Base-by-base conservation (phyloP, 2,329 filamentous ascomycete species). In the Rosellinia necatrix region DNA sequence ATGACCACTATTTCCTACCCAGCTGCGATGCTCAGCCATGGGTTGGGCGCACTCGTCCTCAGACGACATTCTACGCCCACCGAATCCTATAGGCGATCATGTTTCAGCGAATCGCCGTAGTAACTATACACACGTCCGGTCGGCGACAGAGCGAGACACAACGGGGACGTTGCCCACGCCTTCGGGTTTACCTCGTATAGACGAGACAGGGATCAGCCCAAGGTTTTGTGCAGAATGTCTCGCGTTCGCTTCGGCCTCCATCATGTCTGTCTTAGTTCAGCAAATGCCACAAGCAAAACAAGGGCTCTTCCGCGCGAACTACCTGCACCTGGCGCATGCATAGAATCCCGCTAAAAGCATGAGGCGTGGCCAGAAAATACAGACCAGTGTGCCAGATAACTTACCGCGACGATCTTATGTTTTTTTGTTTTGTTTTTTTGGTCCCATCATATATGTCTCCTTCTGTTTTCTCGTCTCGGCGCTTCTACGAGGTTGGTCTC, bases 1-100 rank as follows among this genome's bases (percentile, higher is more conserved):
- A 47, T 55, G 55, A 58, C 46, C 32, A n/a, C 29, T 30, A 32
- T 49, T n/a, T n/a, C n/a, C n/a, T n/a, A n/a, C n/a, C n/a, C n/a
- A n/a, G n/a, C n/a, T n/a, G n/a, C n/a, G n/a, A n/a, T n/a, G n/a
- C n/a, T n/a, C n/a, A n/a, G n/a, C n/a, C n/a, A n/a, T n/a, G n/a
- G n/a, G 24, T 22, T 35, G 27, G 35, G 37, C 30, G 24, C 15
- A 21, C 19, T 40, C 9, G 10, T 43, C 30, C 29, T 52, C 29
- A 35, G 42, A 44, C 43, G 42, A 38, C 49, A 29, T 30, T 42
- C 22, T 46, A 22, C 22, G 21, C 51, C 10, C 6, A 49, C 7
- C 21, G 17, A 4, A 4, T 6, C 6, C 13, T 53, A 5, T 17
- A 8, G 19, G 30, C 17, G 22, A 37, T 40, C 27, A 21, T 17